Evolutionary conservation across 306 rosid species (phyloP).

Genomic region (Lithocarpus polystachyus): DNA sequence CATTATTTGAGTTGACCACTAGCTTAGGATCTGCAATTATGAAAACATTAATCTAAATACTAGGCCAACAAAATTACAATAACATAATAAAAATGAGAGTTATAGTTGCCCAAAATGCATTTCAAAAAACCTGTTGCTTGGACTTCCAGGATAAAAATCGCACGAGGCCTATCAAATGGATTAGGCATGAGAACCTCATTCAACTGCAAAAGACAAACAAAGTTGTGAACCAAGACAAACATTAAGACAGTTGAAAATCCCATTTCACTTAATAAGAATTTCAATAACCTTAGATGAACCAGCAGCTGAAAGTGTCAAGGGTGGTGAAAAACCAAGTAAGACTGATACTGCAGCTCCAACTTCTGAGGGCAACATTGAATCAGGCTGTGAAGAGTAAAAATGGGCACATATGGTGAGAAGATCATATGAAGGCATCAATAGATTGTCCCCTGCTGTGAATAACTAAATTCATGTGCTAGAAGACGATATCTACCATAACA

Average conservation of each 20-base stretch:
- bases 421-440: background rate
- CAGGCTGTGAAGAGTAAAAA: constrained; percentile 44
- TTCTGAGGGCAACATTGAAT: constrained; percentile 57
- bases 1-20: constrained; percentile 36
- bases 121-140: constrained; percentile 66
- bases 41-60: constrained; percentile 8
- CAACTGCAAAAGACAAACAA: constrained; percentile 56
- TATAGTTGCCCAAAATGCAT: background rate
- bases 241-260: constrained; percentile 10
- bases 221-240: constrained; percentile 19
- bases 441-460: background rate
- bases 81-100: background rate
- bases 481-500: background rate
- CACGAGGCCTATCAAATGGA: constrained; percentile 88
- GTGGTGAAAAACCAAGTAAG: constrained; percentile 88
- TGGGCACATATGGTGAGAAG: constrained; percentile 1
- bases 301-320: constrained; percentile 60
- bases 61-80: background rate
- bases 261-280: constrained; percentile 3
- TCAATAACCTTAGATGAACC: constrained; percentile 77
- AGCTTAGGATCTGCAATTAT: constrained; percentile 51
- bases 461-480: background rate
- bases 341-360: constrained; percentile 77
- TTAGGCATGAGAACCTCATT: constrained; percentile 76
- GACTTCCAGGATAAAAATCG: constrained; percentile 77